Conservation (phyloP, 2,329 filamentous ascomycete genomes). For the Ceratocystis diversiconidia region DNA sequence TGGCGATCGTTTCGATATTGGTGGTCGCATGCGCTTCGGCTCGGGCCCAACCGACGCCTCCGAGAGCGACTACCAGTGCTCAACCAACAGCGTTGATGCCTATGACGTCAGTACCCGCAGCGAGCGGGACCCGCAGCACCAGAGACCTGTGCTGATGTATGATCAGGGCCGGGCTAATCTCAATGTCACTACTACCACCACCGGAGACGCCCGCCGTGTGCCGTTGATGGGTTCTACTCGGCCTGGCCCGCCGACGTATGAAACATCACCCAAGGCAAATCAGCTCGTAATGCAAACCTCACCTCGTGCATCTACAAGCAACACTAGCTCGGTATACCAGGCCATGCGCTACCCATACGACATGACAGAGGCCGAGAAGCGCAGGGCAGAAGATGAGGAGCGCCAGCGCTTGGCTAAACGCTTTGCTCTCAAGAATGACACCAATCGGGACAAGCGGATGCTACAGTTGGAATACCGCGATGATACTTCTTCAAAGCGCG, state of each 20-base stretch:
- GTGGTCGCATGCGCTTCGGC: neutral
- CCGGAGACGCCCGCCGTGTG: neutral
- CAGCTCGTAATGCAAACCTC: neutral
- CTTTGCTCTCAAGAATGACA: neutral
- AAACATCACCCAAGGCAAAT: neutral
- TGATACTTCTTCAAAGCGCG: neutral
- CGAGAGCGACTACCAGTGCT: neutral
- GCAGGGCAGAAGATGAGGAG: neutral
- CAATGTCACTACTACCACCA: constrained; percentile 3
- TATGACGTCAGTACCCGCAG: neutral
- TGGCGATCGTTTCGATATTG: neutral
- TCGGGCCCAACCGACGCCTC: neutral
- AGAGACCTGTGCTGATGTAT: constrained; percentile 7
- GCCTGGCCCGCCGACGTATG: neutral
- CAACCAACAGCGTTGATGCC: neutral
- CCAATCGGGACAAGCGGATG: neutral
- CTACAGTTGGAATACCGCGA: neutral
- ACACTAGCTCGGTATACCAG: neutral
- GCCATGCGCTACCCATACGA: neutral
- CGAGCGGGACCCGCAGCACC: constrained; percentile 5
- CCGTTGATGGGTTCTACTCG: neutral
- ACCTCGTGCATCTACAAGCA: neutral
- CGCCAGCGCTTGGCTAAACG: neutral
- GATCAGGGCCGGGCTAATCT: constrained; percentile 7
- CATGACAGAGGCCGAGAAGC: neutral